Evolutionary conservation across 2,329 filamentous ascomycete genomes (phyloP).

Genomic region (Ceratocystiopsis sp.): DNA sequence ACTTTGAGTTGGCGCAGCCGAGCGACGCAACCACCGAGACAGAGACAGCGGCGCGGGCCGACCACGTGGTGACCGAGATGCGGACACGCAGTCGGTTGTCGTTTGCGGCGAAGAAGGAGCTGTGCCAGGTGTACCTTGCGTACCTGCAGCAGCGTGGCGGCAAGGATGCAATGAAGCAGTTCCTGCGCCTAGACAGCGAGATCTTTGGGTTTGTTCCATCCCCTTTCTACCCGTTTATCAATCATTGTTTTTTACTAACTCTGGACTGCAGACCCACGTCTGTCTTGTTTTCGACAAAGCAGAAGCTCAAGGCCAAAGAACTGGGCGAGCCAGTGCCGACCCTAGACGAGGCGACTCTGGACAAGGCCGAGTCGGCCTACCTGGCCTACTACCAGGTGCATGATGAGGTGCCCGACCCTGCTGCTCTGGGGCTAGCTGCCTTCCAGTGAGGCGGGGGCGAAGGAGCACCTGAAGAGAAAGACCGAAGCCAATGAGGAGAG

Average conservation of each 20-base stretch:
- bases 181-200: slow-evolving; percentile 66
- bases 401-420: slow-evolving; percentile 27
- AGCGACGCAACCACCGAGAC: slow-evolving; percentile 46
- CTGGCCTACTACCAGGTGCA: slow-evolving; percentile 33
- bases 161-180: slow-evolving; percentile 73
- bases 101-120: slow-evolving; percentile 48
- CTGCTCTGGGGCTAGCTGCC: slow-evolving; percentile 30
- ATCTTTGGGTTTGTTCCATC: slow-evolving; percentile 54
- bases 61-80: slow-evolving; percentile 62
- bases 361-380: slow-evolving; percentile 33
- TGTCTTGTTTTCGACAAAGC: slow-evolving; percentile 23
- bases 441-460: slow-evolving; percentile 21
- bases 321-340: slow-evolving; percentile 25
- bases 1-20: slow-evolving; percentile 77
- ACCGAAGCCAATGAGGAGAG: too few relatives aligned
- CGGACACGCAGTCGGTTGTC: slow-evolving; percentile 56
- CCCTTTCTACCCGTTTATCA: neutral
- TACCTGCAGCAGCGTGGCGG: slow-evolving; percentile 73
- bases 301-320: slow-evolving; percentile 25
- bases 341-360: slow-evolving; percentile 32
- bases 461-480: neutral
- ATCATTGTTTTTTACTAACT: neutral
- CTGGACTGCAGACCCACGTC: slow-evolving; percentile 24
- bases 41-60: slow-evolving; percentile 56
- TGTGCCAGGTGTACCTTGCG: slow-evolving; percentile 62